Conservation (phyloP, 345 rosid species). For the Cardamine chenopodiifolia region DNA sequence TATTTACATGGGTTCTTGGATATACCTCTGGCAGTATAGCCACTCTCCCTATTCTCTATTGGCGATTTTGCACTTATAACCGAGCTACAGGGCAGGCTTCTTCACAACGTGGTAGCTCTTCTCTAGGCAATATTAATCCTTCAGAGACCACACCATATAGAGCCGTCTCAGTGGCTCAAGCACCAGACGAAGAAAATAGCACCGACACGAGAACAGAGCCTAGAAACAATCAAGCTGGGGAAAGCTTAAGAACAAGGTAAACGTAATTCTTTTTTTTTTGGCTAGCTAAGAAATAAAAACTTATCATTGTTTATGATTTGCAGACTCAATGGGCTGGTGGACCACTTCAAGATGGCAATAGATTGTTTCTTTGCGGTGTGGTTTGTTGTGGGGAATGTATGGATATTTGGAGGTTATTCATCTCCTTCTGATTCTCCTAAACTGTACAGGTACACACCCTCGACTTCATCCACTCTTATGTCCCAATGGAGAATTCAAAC, state of each 20-base stretch:
- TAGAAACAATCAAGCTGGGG: constrained; percentile 45
- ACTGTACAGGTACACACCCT: constrained; percentile 61
- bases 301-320: constrained; percentile 24
- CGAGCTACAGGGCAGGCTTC: constrained; percentile 49
- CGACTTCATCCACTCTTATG: constrained; percentile 4
- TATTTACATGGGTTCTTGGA: constrained; percentile 81
- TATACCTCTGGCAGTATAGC: constrained; percentile 84
- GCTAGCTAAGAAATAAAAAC: neutral
- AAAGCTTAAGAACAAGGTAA: constrained; percentile 56
- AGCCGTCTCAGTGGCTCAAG: constrained; percentile 60
- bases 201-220: constrained; percentile 35
- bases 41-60: constrained; percentile 76
- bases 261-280: neutral
- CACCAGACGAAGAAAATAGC: constrained; percentile 58
- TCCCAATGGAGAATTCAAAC: neutral
- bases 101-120: constrained; percentile 44
- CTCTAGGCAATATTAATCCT: constrained; percentile 45
- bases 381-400: constrained; percentile 95
- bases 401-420: constrained; percentile 89
- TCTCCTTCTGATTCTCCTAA: constrained; percentile 84
- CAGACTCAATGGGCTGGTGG: constrained; percentile 72
- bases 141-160: constrained; percentile 63
- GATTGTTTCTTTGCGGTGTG: constrained; percentile 95
- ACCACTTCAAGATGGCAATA: constrained; percentile 85
- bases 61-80: constrained; percentile 66